These are phyloP conservation scores for Brassica incana DNA, from an alignment of 345 rosid genomes.

Conservation along the genomic window DNA sequence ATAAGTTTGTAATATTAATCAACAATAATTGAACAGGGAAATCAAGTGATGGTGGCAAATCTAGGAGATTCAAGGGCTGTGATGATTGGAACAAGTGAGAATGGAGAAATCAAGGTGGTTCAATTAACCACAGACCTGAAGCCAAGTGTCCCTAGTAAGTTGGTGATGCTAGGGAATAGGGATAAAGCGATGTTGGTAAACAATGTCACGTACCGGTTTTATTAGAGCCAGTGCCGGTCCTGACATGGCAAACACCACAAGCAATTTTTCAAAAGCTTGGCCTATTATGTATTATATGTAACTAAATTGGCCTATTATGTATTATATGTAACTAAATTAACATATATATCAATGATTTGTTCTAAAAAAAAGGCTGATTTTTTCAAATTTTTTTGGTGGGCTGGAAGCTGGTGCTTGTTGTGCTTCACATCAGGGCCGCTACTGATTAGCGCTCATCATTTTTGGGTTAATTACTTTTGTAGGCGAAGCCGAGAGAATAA, in stretches of 20 bases:
- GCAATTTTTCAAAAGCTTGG: too few relatives aligned
- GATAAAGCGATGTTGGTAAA: not conserved
- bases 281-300: too few relatives aligned
- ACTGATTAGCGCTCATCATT: slow-evolving; percentile 8
- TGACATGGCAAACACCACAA: too few relatives aligned
- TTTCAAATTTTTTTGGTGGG: too few relatives aligned
- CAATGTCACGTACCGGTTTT: not conserved
- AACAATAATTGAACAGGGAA: slow-evolving; percentile 46
- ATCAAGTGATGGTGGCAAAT: slow-evolving; percentile 73
- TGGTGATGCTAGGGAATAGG: not conserved
- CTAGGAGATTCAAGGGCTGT: slow-evolving; percentile 93
- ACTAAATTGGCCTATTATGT: too few relatives aligned
- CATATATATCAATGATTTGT: too few relatives aligned
- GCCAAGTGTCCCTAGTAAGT: slow-evolving; percentile 75
- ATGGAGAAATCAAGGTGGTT: slow-evolving; percentile 48
- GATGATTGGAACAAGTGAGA: slow-evolving; percentile 52
- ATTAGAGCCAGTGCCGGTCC: too few relatives aligned
- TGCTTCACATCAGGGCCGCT: too few relatives aligned
- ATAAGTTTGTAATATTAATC: not conserved
- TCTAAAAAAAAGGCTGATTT: too few relatives aligned
- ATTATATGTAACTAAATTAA: too few relatives aligned
- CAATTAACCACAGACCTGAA: slow-evolving; percentile 79
- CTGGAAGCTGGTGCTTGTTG: too few relatives aligned
- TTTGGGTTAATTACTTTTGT: not conserved
- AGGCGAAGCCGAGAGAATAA: slow-evolving; percentile 88